Evolutionary conservation across 495 filamentous ascomycete species (phyloP), one percentile per base, ranked within the genome.

Genomic region (Achaetomiella virescens): DNA sequence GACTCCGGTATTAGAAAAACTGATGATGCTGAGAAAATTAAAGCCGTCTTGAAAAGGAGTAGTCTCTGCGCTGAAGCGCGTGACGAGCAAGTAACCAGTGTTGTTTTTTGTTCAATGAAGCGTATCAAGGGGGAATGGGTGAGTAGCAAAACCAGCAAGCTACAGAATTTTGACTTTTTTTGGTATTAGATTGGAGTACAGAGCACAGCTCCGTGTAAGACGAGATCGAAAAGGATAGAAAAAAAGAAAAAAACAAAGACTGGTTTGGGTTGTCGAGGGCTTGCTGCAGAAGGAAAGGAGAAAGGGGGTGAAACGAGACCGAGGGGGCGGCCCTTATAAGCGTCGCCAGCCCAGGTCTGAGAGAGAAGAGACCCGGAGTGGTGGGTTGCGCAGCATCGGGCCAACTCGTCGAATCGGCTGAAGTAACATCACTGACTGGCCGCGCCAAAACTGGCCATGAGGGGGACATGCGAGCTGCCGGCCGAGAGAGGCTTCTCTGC

Each of bases 251-350:
- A 69, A 76, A 73, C 68, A 77, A 55, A 75, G 78, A 71, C 68
- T 72, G 87, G 79, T 78, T 85, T 75, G 69, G 77, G 74, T 73
- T 71, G 80, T 82, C 84, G 83, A 83, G 74, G 78, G 78, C 86
- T 88, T 88, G 86, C 86, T 84, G 81, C 77, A 80, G 84, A 85
- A 75, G 77, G 68, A 81, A 84, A 68, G 73, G 68, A 71, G 66
- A 70, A 64, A 69, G 62, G 64, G 61, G 66, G 61, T 61, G 56
- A 70, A 70, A 62, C 12, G 57, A 59, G 61, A 62, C 68, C 60
- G 55, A 66, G 70, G 61, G 61, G 66, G 59, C 66, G 75, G 62
- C 67, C 69, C 69, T 79, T 78, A 78, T 77, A 77, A 31, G 68
- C 47, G 69, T 69, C 58, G 59, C 54, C 66, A 64, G 61, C 57